Evolutionary conservation across 202 grass and related monocot species (phyloP).

Genomic region (Zoysia matrella): DNA sequence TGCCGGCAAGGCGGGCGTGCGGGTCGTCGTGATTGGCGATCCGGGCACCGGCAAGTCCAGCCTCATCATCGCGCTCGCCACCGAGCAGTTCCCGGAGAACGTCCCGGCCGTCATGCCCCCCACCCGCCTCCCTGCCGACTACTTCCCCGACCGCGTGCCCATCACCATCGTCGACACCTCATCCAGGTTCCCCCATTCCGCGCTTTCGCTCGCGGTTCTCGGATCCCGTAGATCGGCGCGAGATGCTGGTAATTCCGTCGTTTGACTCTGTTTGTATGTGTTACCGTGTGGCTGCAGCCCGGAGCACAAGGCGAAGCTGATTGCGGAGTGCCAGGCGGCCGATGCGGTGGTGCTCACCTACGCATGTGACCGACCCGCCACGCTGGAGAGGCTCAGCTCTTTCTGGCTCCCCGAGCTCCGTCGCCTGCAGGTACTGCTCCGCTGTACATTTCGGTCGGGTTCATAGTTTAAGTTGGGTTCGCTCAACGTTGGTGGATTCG

Average conservation of each 20-base stretch:
- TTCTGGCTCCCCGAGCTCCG: conserved; percentile 95
- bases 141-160: conserved; percentile 86
- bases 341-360: conserved; percentile 90
- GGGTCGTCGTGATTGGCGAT: conserved; percentile 85
- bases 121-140: conserved; percentile 79
- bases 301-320: conserved; percentile 81
- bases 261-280: neutral
- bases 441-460: neutral
- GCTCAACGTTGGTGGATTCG: neutral
- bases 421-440: conserved; percentile 61
- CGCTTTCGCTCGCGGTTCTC: neutral
- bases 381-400: conserved; percentile 73
- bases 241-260: neutral
- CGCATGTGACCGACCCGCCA: conserved; percentile 74
- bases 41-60: conserved; percentile 86
- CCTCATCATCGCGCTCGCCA: conserved; percentile 75
- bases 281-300: conserved; percentile 43
- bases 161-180: conserved; percentile 95
- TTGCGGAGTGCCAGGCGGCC: conserved; percentile 80
- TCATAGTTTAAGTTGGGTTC: neutral
- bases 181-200: conserved; percentile 48
- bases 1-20: conserved; percentile 66
- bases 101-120: conserved; percentile 71
- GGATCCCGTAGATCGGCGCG: neutral
- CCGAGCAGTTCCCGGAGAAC: conserved; percentile 80